These are phyloP conservation scores for Backusella australiensis DNA, from an alignment of 192 early-diverging fungal genomes.

Conservation along the genomic window DNA sequence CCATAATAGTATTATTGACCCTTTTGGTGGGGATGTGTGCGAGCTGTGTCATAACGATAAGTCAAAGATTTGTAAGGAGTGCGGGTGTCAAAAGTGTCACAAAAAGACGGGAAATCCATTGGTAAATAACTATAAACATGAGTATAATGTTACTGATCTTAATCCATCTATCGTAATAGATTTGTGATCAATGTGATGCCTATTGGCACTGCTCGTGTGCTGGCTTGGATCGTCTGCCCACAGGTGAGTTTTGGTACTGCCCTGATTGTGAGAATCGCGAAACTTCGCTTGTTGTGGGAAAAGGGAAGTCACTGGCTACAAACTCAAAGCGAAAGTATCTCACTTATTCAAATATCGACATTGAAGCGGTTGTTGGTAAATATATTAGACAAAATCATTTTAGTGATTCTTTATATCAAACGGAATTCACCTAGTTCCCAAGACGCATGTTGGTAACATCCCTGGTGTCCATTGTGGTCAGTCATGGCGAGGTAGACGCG, in stretches of 20 bases:
- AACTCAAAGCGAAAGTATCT: slow-evolving; percentile 51
- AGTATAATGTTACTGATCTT: not conserved
- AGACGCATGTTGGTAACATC: slow-evolving; percentile 49
- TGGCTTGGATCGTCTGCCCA: slow-evolving; percentile 39
- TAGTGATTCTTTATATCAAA: not conserved
- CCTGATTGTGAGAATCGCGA: slow-evolving; percentile 46
- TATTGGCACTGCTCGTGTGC: slow-evolving; percentile 55
- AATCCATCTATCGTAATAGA: not conserved
- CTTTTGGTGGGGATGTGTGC: not conserved
- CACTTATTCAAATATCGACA: slow-evolving; percentile 41
- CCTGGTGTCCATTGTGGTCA: slow-evolving; percentile 60
- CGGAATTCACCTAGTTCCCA: slow-evolving; percentile 23
- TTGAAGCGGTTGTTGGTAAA: slow-evolving; percentile 9
- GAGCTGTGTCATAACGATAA: slow-evolving; percentile 11
- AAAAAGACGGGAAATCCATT: slow-evolving; percentile 54
- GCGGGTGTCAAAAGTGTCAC: slow-evolving; percentile 53
- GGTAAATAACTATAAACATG: slow-evolving; percentile 11
- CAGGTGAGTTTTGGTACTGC: slow-evolving; percentile 48
- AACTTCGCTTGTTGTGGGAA: slow-evolving; percentile 27
- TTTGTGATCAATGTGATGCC: slow-evolving; percentile 57
- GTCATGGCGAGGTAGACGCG: slow-evolving; percentile 51
- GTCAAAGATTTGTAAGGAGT: slow-evolving; percentile 35
- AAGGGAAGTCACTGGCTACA: slow-evolving; percentile 52
- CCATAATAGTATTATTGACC: not conserved
- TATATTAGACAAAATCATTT: not conserved